A percentile compares a stretch with the other conserved stretches of the same genome.
phyloP scores from a whole-genome alignment of 2,329 filamentous ascomycete species.

The Parafenestella ontariensis region DNA sequence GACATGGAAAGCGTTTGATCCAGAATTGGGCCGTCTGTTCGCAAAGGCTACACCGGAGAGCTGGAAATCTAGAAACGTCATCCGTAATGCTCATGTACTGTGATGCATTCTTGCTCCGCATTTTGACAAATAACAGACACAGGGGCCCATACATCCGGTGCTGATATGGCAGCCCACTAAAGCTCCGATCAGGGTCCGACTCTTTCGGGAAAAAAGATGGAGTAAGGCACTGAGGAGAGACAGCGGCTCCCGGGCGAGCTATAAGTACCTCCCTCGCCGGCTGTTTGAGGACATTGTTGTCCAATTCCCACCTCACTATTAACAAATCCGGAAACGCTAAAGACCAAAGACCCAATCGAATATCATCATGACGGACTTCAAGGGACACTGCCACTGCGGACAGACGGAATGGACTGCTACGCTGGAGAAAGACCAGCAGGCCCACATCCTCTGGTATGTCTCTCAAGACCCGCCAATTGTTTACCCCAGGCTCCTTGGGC shows the following conservation, averaged over 20 bases:
- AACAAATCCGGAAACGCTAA: neutral
- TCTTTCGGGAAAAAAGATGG: neutral
- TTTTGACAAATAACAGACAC: conserved; percentile 5
- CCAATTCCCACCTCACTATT: neutral
- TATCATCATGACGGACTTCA: conserved; percentile 53
- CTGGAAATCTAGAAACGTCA: neutral
- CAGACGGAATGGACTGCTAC: conserved; percentile 60
- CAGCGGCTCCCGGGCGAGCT: neutral
- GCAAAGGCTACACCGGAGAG: neutral
- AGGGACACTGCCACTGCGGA: conserved; percentile 64
- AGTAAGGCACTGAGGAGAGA: neutral
- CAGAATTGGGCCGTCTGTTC: neutral
- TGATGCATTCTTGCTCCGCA: neutral
- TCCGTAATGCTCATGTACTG: neutral
- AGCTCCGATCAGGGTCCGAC: neutral
- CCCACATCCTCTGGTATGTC: conserved; percentile 56
- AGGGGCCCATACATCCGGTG: neutral
- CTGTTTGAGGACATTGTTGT: conserved; percentile 19
- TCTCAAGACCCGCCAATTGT: too few species aligned
- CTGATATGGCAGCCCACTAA: neutral
- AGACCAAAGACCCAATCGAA: conserved; percentile 4
- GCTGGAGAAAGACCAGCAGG: conserved; percentile 54
- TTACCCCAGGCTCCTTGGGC: neutral
- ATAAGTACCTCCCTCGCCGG: conserved; percentile 1
- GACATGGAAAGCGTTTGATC: neutral